Conservation (phyloP, 1,284 basidiomycete species). For the Irpex sp. region DNA sequence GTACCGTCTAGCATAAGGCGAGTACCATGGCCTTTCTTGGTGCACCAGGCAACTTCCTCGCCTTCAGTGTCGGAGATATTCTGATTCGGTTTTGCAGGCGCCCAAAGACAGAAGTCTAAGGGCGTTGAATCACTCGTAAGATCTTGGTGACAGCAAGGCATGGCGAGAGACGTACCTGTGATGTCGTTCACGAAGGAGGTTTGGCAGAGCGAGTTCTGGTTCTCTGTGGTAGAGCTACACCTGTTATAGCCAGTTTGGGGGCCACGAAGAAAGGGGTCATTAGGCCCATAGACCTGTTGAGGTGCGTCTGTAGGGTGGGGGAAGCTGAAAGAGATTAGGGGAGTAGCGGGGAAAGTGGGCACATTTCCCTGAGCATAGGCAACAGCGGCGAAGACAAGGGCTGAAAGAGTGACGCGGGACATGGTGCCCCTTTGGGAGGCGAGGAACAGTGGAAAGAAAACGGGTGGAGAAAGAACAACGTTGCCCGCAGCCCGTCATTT, state of each 20-base stretch:
- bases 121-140: neutral
- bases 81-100: conserved; percentile 39
- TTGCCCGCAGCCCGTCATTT: too few species aligned
- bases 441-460: too few species aligned
- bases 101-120: conserved; percentile 65
- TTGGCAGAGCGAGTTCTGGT: conserved; percentile 58
- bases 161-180: conserved; percentile 37
- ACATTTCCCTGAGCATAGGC: conserved; percentile 24
- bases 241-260: conserved; percentile 61
- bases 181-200: conserved; percentile 52
- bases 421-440: too few species aligned
- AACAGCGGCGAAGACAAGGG: conserved; percentile 23
- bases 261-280: conserved; percentile 43
- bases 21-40: conserved; percentile 60
- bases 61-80: conserved; percentile 62
- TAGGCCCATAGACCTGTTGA: conserved; percentile 44
- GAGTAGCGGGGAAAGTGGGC: conserved; percentile 38
- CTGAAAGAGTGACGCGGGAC: too few species aligned
- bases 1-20: conserved; percentile 63
- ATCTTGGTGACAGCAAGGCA: too few species aligned
- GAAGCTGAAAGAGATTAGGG: conserved; percentile 22
- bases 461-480: too few species aligned
- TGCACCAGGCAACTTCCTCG: conserved; percentile 73
- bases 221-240: conserved; percentile 69
- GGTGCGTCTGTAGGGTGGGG: conserved; percentile 38